phyloP scores from a whole-genome alignment of 225 moss, liverwort and hornwort species.

The Pseudisothecium myosuroides region DNA sequence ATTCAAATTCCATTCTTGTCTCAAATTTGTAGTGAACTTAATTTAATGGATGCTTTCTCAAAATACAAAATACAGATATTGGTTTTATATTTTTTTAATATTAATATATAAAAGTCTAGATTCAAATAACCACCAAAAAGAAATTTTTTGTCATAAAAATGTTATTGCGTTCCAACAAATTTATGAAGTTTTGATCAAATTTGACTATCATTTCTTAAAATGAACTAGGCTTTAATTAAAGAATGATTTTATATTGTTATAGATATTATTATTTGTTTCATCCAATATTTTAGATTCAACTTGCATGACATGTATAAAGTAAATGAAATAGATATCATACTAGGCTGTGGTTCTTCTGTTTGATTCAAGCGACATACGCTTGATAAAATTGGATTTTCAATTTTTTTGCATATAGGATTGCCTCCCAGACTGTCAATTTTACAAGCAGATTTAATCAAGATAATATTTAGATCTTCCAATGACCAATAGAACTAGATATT shows the following conservation, averaged over 20 bases:
- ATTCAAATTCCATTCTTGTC: background rate
- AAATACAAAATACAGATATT: background rate
- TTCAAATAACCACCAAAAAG: accelerated
- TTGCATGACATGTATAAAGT: background rate
- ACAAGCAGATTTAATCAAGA: background rate
- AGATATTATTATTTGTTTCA: too few species aligned
- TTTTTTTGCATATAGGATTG: background rate
- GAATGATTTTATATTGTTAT: background rate
- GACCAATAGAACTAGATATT: accelerated
- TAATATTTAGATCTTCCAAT: background rate
- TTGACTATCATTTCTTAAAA: background rate
- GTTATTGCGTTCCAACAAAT: background rate
- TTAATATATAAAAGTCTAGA: background rate
- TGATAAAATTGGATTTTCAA: background rate
- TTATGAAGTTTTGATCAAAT: accelerated
- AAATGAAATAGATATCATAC: background rate
- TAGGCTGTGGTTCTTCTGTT: accelerated
- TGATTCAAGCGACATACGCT: background rate
- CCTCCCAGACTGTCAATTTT: background rate
- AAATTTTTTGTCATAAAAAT: background rate
- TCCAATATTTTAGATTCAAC: background rate
- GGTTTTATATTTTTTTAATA: background rate
- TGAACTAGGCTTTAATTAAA: background rate
- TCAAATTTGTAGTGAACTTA: background rate
- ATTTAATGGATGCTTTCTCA: accelerated